Base-by-base conservation (phyloP, 768 basidiomycete genomes). In the Polyporus arcularius region DNA sequence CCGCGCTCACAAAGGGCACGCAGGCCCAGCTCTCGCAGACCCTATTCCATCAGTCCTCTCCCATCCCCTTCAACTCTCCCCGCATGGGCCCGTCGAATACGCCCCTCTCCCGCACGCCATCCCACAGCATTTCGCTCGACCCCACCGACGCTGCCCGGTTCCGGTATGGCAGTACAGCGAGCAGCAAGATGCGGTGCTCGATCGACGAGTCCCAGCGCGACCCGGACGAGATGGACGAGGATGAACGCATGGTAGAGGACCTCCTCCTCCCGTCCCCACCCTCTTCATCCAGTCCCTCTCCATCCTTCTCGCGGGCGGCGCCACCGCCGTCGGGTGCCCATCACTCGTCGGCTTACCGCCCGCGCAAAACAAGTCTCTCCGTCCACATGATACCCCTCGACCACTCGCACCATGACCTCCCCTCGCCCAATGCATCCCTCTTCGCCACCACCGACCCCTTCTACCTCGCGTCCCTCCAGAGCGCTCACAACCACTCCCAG, bases 391-490 rank as follows among this genome's bases (percentile, higher is more conserved):
- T 55, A 26, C 57, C 62, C 14, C 57, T 57, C 52, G 62, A 64
- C 49, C 56, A 61, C 40, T 43, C 57, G 35, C 60, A 64, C 42
- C 65, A 70, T 60, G 67, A 71, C 40, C 64, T 71, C n/a, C 57
- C 70, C n/a, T 53, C 71, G 14, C 47, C 65, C 53, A 75, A 43
- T 55, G 53, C 67, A 39, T 77, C 78, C 39, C 64, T 71, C 35
- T 81, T 81, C 67, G 70, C 78, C 1, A 76, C 79, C 53, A 78
- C 80, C 11, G 81, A 82, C 62, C 81, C 80, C n/a, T 82, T 82
- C 68, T 82, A 79, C 65, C 64, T 80, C 59, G 78, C 81, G 21
- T 75, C 75, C 26, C 66, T 71, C n/a, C 80, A 80, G 62, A 59
- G 75, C 6, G 63, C 71, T 11, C 75, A 77, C 57, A 57, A 54